Conservation (phyloP, 768 basidiomycete genomes). For the Russula dissimulans region DNA sequence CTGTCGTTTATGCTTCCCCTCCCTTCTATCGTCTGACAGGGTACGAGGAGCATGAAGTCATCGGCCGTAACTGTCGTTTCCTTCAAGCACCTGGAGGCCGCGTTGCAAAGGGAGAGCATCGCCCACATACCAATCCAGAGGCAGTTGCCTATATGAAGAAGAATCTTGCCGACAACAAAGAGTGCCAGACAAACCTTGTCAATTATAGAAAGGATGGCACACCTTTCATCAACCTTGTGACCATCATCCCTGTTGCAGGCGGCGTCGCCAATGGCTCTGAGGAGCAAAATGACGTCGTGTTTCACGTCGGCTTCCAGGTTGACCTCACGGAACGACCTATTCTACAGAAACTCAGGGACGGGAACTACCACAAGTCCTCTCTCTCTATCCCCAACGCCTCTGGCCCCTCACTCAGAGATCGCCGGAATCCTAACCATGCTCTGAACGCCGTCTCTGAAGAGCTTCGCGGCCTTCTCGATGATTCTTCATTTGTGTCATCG, state of each 20-base stretch:
- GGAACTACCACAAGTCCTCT: constrained; percentile 50
- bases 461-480: constrained; percentile 40
- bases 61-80: constrained; percentile 89
- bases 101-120: constrained; percentile 41
- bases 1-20: constrained; percentile 87
- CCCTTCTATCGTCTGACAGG: constrained; percentile 73
- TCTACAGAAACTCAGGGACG: constrained; percentile 67
- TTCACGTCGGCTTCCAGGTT: constrained; percentile 93
- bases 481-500: constrained; percentile 38
- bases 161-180: constrained; percentile 61
- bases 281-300: constrained; percentile 64
- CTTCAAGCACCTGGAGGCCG: constrained; percentile 68
- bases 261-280: constrained; percentile 37
- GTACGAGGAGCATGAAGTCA: constrained; percentile 62
- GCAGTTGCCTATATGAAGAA: constrained; percentile 62
- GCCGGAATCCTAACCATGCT: constrained; percentile 25
- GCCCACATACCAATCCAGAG: constrained; percentile 53
- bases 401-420: constrained; percentile 24
- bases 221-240: constrained; percentile 88
- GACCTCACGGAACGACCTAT: constrained; percentile 88
- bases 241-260: constrained; percentile 77
- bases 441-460: constrained; percentile 41
- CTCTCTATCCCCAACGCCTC: constrained; percentile 14
- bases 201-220: constrained; percentile 83
- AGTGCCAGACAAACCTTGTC: constrained; percentile 79